phyloP scores from a whole-genome alignment of 2,329 filamentous ascomycete genomes.

The Exophiala lecanii-corni region DNA sequence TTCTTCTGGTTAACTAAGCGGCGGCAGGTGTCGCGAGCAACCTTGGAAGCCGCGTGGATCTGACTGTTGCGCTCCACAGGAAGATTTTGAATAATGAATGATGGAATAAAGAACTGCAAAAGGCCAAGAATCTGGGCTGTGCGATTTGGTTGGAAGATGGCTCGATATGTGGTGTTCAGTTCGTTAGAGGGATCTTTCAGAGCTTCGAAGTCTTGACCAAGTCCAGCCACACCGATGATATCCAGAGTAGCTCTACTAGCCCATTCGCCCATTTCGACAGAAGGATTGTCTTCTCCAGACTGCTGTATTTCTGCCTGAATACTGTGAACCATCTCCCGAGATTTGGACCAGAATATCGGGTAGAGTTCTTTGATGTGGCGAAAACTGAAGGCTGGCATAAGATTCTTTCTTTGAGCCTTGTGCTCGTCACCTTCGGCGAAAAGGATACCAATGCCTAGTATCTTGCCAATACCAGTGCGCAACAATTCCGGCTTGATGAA shows the following conservation, averaged over 20 bases:
- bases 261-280: constrained; percentile 59
- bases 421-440: constrained; percentile 90
- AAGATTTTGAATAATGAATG: constrained; percentile 56
- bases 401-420: constrained; percentile 68
- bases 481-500: constrained; percentile 60
- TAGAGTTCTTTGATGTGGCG: constrained; percentile 81
- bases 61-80: constrained; percentile 69
- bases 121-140: constrained; percentile 55
- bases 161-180: constrained; percentile 55
- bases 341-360: constrained; percentile 77
- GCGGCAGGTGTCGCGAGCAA: constrained; percentile 62
- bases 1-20: constrained; percentile 70
- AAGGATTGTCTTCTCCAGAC: constrained; percentile 31
- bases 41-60: constrained; percentile 50
- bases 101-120: constrained; percentile 58
- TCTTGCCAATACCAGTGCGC: constrained; percentile 32
- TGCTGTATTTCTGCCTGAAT: constrained; percentile 45
- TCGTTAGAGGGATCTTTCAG: constrained; percentile 57
- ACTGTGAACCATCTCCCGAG: constrained; percentile 59
- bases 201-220: constrained; percentile 66
- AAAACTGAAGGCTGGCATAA: constrained; percentile 80
- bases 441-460: constrained; percentile 48
- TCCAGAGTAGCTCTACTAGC: constrained; percentile 66
- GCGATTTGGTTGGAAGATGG: constrained; percentile 50
- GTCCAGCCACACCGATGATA: constrained; percentile 68